Evolutionary conservation across 805 yeast genomes (phyloP), one percentile per base, ranked within the genome.

Genomic region (Debaryomyces tyrocola): DNA sequence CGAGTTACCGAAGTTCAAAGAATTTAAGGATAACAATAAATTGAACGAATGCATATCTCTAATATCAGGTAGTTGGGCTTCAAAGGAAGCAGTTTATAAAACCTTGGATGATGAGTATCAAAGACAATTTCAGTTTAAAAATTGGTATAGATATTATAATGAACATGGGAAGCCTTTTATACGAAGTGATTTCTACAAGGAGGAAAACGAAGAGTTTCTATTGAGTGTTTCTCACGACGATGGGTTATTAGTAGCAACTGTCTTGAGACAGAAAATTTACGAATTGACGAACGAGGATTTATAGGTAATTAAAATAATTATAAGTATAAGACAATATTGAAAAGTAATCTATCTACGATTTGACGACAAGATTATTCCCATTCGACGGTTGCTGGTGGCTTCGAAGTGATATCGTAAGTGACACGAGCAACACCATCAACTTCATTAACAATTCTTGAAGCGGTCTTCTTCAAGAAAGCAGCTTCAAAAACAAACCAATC

Each of bases 371-470:
- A 48, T 62, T 85, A 92, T 76, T 94, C 99, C 99, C 98, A 94
- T 72, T 94, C 99, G 58, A 94, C 99, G 50, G 99, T 94, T 50
- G 99, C 99, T 52, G 99, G 99, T 47, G 99, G 99, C 77, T 94
- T 94, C 50, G 97, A 90, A 50, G 99, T 94, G 69, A 94, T 91
- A 70, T 94, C 99, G 72, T 94, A 94, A 46, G 96, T 94, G 52
- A 94, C 99, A 74, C 99, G 87, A 47, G 99, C 97, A 62, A 94
- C 99, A 67, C 99, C 99, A 57, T 87, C 89, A 51, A 94, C 99
- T 77, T 94, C 99, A 71, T 94, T 94, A 60, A 94, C 98, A 52
- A 94, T 94, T 80, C 99, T 85, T 37, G 96, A 82, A 47, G 96
- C 90, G 50, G 91, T 97, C 54, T 76, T 83, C 81, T 92, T 94